Evolutionary conservation across 441 rosid genomes (phyloP), one percentile per base, ranked within the genome.

Genomic region (Macaranga tanarius): DNA sequence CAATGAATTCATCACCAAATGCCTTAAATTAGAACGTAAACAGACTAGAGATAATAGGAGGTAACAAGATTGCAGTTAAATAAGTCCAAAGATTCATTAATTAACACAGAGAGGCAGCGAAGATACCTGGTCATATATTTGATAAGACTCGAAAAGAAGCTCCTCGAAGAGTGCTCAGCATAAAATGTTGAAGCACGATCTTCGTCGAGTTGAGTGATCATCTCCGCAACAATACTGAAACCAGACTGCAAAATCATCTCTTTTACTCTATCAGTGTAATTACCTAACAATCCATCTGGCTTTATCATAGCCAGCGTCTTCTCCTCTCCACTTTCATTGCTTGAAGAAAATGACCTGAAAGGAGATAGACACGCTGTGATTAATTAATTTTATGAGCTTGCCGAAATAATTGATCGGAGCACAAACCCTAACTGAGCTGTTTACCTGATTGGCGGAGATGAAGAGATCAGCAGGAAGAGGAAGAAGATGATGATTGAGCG

Each of bases 231-330:
- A 45, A 90, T 89, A 47, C 40, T 57, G 76, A 94, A 94, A 78
- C 91, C 84, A 0, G 88, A 82, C 28, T 85, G 89, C 70, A 78
- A 23, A 77, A 90, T 73, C 22, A 80, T 67, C 67, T 65, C 73
- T 79, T 86, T 90, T 67, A 94, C 86, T 28, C 59, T 74, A 7
- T 85, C 88, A 26, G 87, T 78, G 75, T 86, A 84, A 76, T 90
- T 88, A 69, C 97, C 88, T 2, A 77, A 71, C 75, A 92, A 69
- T 66, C 99, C 97, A 75, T 94, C 99, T 20, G 97, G 97, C 79
- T 94, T 92, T 77, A 94, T 81, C 75, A 94, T 86, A 42, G 86
- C 97, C 66, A 94, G 42, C 28, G 95, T 94, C 71, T 78, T 86
- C 78, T 87, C 94, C 75, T 70, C 83, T 40, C 57, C 34, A 73